Evolutionary conservation across 495 filamentous ascomycete species (phyloP), one percentile per base, ranked within the genome.

Genomic region (Talaromyces liani): DNA sequence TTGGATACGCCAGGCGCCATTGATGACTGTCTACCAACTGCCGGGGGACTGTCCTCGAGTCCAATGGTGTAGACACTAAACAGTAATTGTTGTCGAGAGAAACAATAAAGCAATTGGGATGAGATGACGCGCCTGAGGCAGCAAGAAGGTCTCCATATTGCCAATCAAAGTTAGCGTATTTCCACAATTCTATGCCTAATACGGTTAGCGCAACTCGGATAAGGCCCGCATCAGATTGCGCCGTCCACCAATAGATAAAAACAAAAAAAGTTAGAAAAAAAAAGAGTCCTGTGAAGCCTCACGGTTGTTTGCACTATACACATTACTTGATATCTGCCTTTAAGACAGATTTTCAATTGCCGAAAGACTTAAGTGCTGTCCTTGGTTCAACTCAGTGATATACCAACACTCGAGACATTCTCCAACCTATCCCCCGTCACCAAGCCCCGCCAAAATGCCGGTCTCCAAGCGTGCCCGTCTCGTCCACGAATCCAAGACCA

Each of bases 401-500:
- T 41, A 41, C 7, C 45, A 9, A 9, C 18, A 20, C 18, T 5
- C 45, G 45, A 49, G 45, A 49, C 6, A 6, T 20, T 8, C 22
- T 39, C 9, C 12, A 27, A 8, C 29, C 14, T 1, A 12, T 6
- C 31, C 16, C 9, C 9, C 8, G 10, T 62, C 55, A 18, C 33
- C 22, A 33, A 29, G 8, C 39, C 60, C 41, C 39, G 41, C 45
- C 79, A 89, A 67, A 70, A 98, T 98, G 94, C 95, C 94, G 69
- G 91, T 91, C 79, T 97, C 93, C 63, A 98, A 97, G 82, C 91
- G 94, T 73, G 84, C 89, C 65, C 92, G 87, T 73, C 82, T 95
- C 73, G 85, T 94, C 66, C 88, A 95, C 79, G 81, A 94, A 75
- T 92, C 93, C 64, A 90, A 93, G 77, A 91, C 92, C 61, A 80